Evolutionary conservation across 208 protist species (phyloP), one percentile per base, ranked within the genome.

Genomic region (Naegleria gruberi): DNA sequence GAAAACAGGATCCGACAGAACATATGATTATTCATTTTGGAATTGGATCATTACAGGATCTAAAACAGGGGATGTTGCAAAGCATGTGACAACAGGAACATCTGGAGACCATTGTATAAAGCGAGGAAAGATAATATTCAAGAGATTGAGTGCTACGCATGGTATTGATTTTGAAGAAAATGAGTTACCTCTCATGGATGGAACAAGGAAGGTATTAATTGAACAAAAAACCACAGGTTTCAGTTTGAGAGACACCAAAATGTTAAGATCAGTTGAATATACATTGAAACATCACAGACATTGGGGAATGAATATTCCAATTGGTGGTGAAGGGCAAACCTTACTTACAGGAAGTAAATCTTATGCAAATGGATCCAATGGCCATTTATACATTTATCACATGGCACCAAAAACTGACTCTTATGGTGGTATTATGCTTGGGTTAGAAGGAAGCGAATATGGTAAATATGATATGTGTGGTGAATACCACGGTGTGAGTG

Each of bases 271-370:
- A 37, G 10, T n/a, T 40, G 82, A 86, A 30, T n/a, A n/a, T 40
- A 86, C 42, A 3, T 30, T 85, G 17, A 87, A 51, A 26, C 84
- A 88, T 65, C 84, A 88, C 42, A 43, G 84, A 26, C 84, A 88
- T 88, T 88, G 84, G 84, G 84, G 84, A 34, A 40, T 88, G n/a
- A 88, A 88, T 42, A 88, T 88, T 65, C 43, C 45, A 34, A 65
- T 88, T 10, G 84, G 84, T n/a, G 84, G 84, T 44, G 15, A 65
- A 7, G 10, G 19, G 7, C 34, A 45, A 41, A 46, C 12, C 4
- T 6, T 30, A 17, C 10, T 55, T 4, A 87, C 83, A 26, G 84
- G 84, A 7, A n/a, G 15, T 4, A 47, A 43, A 42, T 34, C 43
- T 42, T 5, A 0, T 19, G 45, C 84, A 41, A 88, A 88, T 41